Percentiles rank a stretch among this genome's conserved stretches.
phyloP scores from a whole-genome alignment of 1,284 basidiomycete species.

The Stygiomarasmius scandens region DNA sequence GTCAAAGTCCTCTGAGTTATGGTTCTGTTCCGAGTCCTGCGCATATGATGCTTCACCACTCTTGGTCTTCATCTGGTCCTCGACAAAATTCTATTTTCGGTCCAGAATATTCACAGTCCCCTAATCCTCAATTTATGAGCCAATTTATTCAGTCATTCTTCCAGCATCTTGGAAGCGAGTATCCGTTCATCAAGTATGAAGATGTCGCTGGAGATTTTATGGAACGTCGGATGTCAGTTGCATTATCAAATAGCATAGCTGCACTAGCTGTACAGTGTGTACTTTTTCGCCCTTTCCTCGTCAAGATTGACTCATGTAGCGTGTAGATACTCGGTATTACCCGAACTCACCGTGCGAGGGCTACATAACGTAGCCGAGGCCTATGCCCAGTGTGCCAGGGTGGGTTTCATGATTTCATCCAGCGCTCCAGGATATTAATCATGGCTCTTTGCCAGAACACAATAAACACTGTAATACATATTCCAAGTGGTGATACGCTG shows the following conservation, averaged over 20 bases:
- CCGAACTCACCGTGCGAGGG: constrained; percentile 62
- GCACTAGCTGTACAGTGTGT: constrained; percentile 66
- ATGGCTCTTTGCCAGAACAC: constrained; percentile 57
- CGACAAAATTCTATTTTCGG: constrained; percentile 62
- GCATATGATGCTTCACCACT: constrained; percentile 30
- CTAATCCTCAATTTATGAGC: constrained; percentile 66
- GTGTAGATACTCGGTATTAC: constrained; percentile 57
- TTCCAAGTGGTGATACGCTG: constrained; percentile 64
- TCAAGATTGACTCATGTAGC: not conserved
- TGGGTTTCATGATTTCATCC: constrained; percentile 29
- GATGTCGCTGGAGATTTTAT: constrained; percentile 62
- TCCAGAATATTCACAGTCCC: constrained; percentile 59
- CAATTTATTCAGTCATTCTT: constrained; percentile 72
- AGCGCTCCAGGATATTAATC: constrained; percentile 8
- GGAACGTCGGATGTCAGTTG: constrained; percentile 58
- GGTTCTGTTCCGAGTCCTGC: constrained; percentile 17
- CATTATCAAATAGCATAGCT: constrained; percentile 73
- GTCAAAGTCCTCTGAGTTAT: constrained; percentile 21
- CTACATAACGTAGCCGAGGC: constrained; percentile 63
- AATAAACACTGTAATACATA: constrained; percentile 52
- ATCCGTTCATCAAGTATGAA: constrained; percentile 67
- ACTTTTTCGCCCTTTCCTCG: constrained; percentile 3
- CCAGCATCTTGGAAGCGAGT: constrained; percentile 61
- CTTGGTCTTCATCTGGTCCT: constrained; percentile 31
- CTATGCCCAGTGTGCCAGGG: constrained; percentile 73